Evolutionary conservation across 345 rosid genomes (phyloP), one percentile per base, ranked within the genome.

Genomic region (Salix brachista): DNA sequence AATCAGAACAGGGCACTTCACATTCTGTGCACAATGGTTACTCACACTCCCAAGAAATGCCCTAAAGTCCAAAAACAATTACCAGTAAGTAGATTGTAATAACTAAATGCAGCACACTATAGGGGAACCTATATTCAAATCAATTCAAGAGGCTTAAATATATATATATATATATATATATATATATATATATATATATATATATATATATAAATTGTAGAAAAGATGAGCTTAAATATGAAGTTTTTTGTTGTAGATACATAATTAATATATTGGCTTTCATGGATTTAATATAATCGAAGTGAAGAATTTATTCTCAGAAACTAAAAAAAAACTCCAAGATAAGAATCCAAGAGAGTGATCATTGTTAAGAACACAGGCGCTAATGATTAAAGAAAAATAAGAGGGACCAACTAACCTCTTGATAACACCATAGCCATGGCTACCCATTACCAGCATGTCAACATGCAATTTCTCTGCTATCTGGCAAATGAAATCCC

Each of bases 11-110:
- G 94, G 92, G 46, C 91, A 87, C 79, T 87, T 89, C 36, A 84
- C 94, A 41, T 86, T 74, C 66, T 87, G 94, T 46, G 88, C 89
- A 69, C 94, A 90, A 58, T 90, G 91, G 32, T 80, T 87, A 90
- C 92, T 90, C 41, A 89, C 94, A 41, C 94, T 90, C 61, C 92
- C 92, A 71, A 90, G 80, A 13, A 87, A 83, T 7, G 89, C 81
- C 91, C 3, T 89, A 78, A 54, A 61, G 65, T 13, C 19, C 44
- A 65, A 28, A 4, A 4, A 69, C 23, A 54, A 52, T 9, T 3
- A 72, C 18, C 18, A 58, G 25, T 5, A 72, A 52, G 54, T 54
- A 28, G 61, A 16, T 65, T 16, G 34, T 32, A 32, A 32, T 32
- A 4, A 32, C 32, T 32, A 16, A 16, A 61, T 11, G 13, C 32